phyloP scores from a whole-genome alignment of 2,329 filamentous ascomycete species.

The Colletotrichum sp. region DNA sequence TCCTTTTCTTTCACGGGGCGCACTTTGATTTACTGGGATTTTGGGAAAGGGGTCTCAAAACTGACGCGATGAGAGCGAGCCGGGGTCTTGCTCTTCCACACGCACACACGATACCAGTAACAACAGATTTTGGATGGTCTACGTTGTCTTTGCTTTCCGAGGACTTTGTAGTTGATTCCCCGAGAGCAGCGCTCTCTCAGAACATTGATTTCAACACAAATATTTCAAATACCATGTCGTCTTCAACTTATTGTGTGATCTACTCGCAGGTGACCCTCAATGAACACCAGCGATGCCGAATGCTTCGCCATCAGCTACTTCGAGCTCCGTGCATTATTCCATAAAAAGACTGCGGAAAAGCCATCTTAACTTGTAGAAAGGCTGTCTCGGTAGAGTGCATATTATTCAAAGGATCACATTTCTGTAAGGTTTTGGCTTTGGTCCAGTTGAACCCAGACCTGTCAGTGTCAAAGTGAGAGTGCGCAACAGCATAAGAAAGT shows the following conservation, averaged over 20 bases:
- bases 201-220: background rate
- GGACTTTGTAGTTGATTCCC: background rate
- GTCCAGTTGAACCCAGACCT: background rate
- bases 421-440: background rate
- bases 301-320: background rate
- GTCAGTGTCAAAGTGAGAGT: background rate
- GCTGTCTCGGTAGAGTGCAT: background rate
- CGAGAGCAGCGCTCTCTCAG: background rate
- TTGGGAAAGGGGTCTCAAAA: background rate
- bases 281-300: rapidly evolving
- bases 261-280: background rate
- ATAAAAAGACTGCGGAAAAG: background rate
- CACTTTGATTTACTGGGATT: background rate
- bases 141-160: background rate
- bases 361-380: background rate
- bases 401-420: background rate
- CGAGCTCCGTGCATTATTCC: rapidly evolving
- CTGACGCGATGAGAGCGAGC: background rate
- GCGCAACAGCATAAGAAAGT: background rate
- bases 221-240: background rate
- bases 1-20: background rate
- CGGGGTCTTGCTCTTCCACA: background rate
- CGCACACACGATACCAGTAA: background rate
- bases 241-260: too few relatives aligned
- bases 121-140: background rate